Conservation (phyloP, 805 yeast genomes). For the Starmerella gropengiesseri region DNA sequence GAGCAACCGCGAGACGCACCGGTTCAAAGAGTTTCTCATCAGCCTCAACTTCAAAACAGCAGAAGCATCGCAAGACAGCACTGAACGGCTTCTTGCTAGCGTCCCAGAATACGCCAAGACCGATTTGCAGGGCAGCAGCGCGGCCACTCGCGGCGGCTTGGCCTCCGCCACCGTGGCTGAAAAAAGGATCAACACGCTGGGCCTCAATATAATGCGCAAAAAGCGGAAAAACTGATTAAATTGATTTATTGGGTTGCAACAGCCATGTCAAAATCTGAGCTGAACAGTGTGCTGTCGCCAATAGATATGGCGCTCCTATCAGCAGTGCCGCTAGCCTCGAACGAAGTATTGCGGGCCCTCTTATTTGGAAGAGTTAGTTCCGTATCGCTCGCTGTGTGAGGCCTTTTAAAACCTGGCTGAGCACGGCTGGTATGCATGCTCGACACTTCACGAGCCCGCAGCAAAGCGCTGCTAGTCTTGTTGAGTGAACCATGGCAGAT, state of each 20-base stretch:
- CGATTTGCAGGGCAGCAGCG: constrained; percentile 8
- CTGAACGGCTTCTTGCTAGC: constrained; percentile 16
- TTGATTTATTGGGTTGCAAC: neutral
- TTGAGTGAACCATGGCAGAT: too few relatives aligned
- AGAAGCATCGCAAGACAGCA: constrained; percentile 23
- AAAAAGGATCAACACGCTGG: constrained; percentile 8
- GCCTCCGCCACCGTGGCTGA: neutral
- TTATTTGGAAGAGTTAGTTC: too few relatives aligned
- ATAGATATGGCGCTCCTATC: too few relatives aligned
- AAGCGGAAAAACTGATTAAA: constrained; percentile 1
- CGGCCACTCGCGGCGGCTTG: too few relatives aligned
- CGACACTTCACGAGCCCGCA: too few relatives aligned
- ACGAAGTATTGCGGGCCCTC: too few relatives aligned
- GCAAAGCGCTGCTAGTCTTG: too few relatives aligned
- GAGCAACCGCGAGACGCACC: constrained; percentile 11
- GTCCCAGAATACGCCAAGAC: constrained; percentile 15
- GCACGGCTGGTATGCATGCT: too few relatives aligned
- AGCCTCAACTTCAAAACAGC: constrained; percentile 25
- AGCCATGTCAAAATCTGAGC: neutral
- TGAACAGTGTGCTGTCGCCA: too few relatives aligned
- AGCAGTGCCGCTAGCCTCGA: too few relatives aligned
- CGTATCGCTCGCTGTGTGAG: too few relatives aligned
- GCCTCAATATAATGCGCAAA: constrained; percentile 11
- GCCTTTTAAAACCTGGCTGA: too few relatives aligned
- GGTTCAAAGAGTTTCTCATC: constrained; percentile 26